Evolutionary conservation across 2,329 filamentous ascomycete species (phyloP), one percentile per base, ranked within the genome.

Genomic region (Sporothrix inflata): DNA sequence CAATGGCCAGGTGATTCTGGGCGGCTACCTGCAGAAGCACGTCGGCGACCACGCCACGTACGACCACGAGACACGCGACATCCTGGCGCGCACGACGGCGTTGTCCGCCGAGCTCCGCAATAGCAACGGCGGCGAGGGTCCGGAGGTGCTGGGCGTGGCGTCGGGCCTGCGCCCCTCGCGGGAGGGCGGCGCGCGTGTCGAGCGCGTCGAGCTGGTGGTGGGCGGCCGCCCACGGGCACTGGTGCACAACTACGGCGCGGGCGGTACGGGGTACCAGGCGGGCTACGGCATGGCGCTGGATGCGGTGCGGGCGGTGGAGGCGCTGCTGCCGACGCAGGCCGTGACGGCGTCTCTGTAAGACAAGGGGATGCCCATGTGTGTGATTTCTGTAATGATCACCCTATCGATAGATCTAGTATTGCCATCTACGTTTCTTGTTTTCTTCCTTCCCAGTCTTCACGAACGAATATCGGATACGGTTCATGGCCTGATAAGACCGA

Each of bases 171-270:
- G 57, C 8, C 57, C 57, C 1, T 61, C 57, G n/a, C 34, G 57
- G 8, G 57, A 61, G 57, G 57, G 57, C 4, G 57, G 57, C 21
- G 57, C 57, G 1, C 57, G 57, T 4, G 57, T 61, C 4, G 57
- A 61, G 34, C 34, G 34, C 6, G 34, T 61, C 11, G 57, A 61
- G 34, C 84, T 1, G 82, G 24, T 70, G 0, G 75, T 81, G 3
- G 72, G 71, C 1, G 79, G 77, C 6, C 40, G 76, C 51, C 74
- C 74, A 19, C 75, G 77, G 1, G 71, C 73, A 0, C 61, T 82
- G 12, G 79, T 84, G 3, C 83, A 84, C 74, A 83, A 84, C 69
- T 84, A 85, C 73, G 83, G 83, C 5, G 83, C 83, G 5, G 82
- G 83, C 0, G 83, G 83, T 11, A 83, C 83, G 1, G 83, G 83